Evolutionary conservation across 2,329 filamentous ascomycete species (phyloP).

Genomic region (Plenodomus tracheiphilus): DNA sequence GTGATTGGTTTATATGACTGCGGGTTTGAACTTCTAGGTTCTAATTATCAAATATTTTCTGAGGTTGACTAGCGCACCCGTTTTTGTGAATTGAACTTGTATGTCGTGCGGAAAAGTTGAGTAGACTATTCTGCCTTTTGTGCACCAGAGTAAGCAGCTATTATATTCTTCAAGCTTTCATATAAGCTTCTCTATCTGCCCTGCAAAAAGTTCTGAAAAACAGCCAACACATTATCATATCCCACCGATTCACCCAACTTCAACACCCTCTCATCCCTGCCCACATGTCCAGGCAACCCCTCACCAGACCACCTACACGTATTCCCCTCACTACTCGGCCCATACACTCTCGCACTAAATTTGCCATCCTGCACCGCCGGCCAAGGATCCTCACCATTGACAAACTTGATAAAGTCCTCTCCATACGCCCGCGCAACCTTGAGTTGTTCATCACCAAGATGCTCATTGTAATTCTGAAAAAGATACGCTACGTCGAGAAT

Average conservation of each 20-base stretch:
- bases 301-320: constrained; percentile 29
- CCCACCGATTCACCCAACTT: constrained; percentile 31
- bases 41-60: too few species aligned
- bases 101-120: too few species aligned
- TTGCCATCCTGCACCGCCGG: constrained; percentile 27
- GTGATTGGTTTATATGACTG: neutral
- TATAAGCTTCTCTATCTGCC: constrained; percentile 10
- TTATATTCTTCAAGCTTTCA: too few species aligned
- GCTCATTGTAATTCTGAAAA: constrained; percentile 41
- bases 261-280: constrained; percentile 26
- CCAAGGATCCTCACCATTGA: constrained; percentile 39
- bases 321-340: constrained; percentile 31
- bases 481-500: constrained; percentile 40
- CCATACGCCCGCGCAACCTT: constrained; percentile 28
- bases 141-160: too few species aligned
- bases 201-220: constrained; percentile 34
- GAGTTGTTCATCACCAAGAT: constrained; percentile 25
- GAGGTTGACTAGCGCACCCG: too few species aligned
- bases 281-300: constrained; percentile 31
- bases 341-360: constrained; percentile 33
- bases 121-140: too few species aligned
- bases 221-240: constrained; percentile 27
- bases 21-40: too few species aligned
- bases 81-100: too few species aligned
- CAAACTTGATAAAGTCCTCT: constrained; percentile 39